phyloP scores from a whole-genome alignment of 805 yeast genomes.

The Zygoascus bituminiphila region DNA sequence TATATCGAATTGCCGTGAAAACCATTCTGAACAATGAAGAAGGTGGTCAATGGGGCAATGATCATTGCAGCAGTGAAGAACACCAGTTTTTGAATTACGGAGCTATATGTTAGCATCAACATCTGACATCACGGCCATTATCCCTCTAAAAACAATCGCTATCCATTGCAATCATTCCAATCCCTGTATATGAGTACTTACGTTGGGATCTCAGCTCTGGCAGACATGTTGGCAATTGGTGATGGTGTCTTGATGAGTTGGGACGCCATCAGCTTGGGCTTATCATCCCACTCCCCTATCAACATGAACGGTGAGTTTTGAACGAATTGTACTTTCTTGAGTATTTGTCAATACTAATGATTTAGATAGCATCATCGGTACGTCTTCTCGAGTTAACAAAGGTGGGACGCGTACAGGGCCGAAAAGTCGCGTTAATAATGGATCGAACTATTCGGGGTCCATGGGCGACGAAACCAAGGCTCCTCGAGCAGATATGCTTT shows the following conservation, averaged over 20 bases:
- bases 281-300: background rate
- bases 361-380: background rate
- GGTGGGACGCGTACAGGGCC: background rate
- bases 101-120: constrained; percentile 6
- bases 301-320: background rate
- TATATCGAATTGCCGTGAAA: constrained; percentile 42
- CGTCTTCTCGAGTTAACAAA: background rate
- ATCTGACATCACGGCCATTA: constrained; percentile 7
- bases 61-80: constrained; percentile 68
- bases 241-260: background rate
- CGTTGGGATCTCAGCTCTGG: constrained; percentile 12
- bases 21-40: constrained; percentile 41
- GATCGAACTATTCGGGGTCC: too few relatives aligned
- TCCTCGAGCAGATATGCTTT: background rate
- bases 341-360: too few relatives aligned
- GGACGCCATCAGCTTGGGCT: background rate
- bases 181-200: constrained; percentile 6
- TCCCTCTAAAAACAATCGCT: background rate
- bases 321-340: too few relatives aligned
- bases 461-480: too few relatives aligned
- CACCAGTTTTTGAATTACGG: constrained; percentile 42
- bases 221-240: background rate
- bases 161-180: background rate
- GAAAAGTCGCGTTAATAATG: background rate
- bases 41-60: constrained; percentile 48